Evolutionary conservation across 495 filamentous ascomycete species (phyloP), one percentile per base, ranked within the genome.

Genomic region (Astrothelium macrocarpum): DNA sequence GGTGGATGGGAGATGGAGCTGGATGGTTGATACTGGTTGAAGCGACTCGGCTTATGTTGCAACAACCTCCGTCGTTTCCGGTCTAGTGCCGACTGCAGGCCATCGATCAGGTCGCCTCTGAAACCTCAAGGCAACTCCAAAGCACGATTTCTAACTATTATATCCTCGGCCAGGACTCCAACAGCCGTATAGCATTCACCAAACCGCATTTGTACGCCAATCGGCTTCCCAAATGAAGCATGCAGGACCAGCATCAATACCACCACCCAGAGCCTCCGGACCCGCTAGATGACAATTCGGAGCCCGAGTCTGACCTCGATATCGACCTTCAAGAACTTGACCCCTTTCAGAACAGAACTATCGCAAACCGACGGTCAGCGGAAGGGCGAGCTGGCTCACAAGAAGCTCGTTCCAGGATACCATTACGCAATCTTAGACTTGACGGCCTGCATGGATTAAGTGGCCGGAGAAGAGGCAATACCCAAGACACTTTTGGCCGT

Each of bases 311-410:
- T 53, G 74, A 76, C 62, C 66, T 74, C 62, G 75, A 77, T 43
- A 66, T 74, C 23, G 67, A 72, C 62, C 64, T 72, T 11, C 42
- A 71, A 39, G 76, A 77, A 62, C 73, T 77, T 32, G 76, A 77
- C 56, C 76, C 76, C 65, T 25, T 59, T 59, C 36, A 29, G 34
- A 4, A 49, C 60, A 49, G 25, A 18, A 18, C 69, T 65, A 16
- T 63, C 36, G 25, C 26, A 18, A 16, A 68, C 14, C 63, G 63
- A 26, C 64, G 66, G 1, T 61, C 43, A 4, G 66, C 66, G 5
- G 64, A 68, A 49, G 49, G 49, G 9, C 49, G 25, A 9, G 23
- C 49, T 29, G 23, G 61, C 18, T 63, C 58, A 42, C 70, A 71
- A 43, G 67, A 72, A 49, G 66, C 71, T 18, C 69, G 68, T 49